A percentile compares a stretch with the other conserved stretches of the same genome.
Evolutionary conservation across 225 moss, liverwort and hornwort genomes (phyloP).

Genomic region (Neckera pumila): DNA sequence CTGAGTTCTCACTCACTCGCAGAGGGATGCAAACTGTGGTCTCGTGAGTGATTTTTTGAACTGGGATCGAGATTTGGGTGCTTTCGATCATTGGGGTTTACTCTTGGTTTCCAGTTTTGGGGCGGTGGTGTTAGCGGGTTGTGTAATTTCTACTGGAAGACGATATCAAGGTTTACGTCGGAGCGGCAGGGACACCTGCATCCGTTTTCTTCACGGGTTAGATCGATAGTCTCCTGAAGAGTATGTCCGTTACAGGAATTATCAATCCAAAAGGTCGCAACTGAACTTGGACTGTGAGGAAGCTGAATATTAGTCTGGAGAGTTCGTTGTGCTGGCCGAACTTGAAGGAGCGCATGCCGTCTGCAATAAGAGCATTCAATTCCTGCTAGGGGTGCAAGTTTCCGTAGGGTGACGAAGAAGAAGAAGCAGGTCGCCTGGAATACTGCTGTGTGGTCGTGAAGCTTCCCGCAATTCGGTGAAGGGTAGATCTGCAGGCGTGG

Average conservation of each 20-base stretch:
- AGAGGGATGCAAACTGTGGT: background rate
- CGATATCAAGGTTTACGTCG: background rate
- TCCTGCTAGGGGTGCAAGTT: background rate
- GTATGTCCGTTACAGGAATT: background rate
- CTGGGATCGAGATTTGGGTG: background rate
- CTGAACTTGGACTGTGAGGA: background rate
- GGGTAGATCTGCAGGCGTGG: conserved; percentile 2
- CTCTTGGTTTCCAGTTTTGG: background rate
- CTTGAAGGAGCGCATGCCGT: background rate
- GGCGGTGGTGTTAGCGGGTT: background rate
- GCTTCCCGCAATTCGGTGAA: background rate
- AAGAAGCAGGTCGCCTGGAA: background rate
- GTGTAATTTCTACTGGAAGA: background rate
- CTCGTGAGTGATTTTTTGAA: background rate
- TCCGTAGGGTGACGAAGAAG: background rate
- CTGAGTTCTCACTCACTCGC: background rate
- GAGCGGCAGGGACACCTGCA: background rate
- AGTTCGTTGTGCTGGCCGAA: background rate
- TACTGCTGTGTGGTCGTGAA: background rate
- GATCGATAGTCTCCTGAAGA: background rate
- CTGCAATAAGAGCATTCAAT: background rate
- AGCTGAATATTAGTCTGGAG: background rate
- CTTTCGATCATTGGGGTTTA: background rate
- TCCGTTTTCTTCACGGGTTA: background rate
- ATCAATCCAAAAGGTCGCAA: background rate